Percentiles rank a stretch among this genome's conserved stretches.
phyloP scores from a whole-genome alignment of 2,329 filamentous ascomycete genomes.

The Paraphaeosphaeria sporulosa region DNA sequence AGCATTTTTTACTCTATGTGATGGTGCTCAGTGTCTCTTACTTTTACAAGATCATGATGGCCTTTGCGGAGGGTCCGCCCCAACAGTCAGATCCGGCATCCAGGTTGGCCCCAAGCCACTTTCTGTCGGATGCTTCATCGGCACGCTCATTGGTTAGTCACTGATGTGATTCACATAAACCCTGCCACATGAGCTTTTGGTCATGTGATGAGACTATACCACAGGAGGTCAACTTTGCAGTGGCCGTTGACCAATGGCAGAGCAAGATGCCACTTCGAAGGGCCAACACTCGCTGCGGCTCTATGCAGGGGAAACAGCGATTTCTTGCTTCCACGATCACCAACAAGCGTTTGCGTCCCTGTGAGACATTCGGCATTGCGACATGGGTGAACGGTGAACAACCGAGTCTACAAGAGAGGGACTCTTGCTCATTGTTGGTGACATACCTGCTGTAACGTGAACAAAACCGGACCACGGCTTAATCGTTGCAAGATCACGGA shows the following conservation, averaged over 20 bases:
- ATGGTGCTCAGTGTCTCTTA: constrained; percentile 19
- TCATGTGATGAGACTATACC: constrained; percentile 42
- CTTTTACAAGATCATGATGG: constrained; percentile 24
- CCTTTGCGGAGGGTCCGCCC: constrained; percentile 24
- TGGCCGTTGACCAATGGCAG: constrained; percentile 34
- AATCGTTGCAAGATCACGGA: not conserved
- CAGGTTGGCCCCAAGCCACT: constrained; percentile 41
- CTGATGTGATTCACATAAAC: constrained; percentile 33
- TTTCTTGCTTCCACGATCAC: constrained; percentile 14
- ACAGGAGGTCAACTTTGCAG: constrained; percentile 22
- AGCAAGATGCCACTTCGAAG: constrained; percentile 11
- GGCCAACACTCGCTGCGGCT: constrained; percentile 32
- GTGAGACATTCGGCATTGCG: constrained; percentile 26
- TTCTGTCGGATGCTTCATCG: constrained; percentile 31
- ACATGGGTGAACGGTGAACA: constrained; percentile 8
- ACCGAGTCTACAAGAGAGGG: not conserved
- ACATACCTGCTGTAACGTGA: not conserved
- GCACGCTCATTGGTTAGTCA: constrained; percentile 39
- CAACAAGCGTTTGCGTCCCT: constrained; percentile 11
- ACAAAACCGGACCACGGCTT: not conserved
- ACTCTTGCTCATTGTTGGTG: not conserved
- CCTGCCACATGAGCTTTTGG: constrained; percentile 35
- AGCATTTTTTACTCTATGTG: not conserved
- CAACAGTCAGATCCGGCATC: constrained; percentile 33
- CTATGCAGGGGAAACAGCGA: constrained; percentile 30